Conservation (phyloP, 2,329 filamentous ascomycete genomes). For the Grosmannia clavigera region DNA sequence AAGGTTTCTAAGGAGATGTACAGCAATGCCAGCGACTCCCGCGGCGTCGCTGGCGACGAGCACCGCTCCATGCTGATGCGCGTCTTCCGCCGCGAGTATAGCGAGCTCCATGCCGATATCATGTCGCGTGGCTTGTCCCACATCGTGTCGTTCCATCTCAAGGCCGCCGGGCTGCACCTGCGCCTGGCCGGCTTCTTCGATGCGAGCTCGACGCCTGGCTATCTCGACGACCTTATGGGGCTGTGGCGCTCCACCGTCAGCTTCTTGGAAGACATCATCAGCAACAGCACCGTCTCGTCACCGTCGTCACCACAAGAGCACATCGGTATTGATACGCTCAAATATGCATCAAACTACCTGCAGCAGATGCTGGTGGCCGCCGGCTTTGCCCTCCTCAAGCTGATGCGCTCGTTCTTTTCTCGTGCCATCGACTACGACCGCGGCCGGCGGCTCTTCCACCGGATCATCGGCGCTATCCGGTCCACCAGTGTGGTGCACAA, state of each 20-base stretch:
- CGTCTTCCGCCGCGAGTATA: constrained; percentile 52
- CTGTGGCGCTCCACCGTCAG: constrained; percentile 59
- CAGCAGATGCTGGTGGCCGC: constrained; percentile 79
- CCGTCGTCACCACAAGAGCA: constrained; percentile 30
- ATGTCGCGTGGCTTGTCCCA: constrained; percentile 45
- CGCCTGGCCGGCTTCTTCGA: constrained; percentile 73
- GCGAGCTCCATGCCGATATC: constrained; percentile 49
- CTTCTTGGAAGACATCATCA: constrained; percentile 55
- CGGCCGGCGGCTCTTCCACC: constrained; percentile 56
- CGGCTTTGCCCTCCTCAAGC: constrained; percentile 63
- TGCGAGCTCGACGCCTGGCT: constrained; percentile 57
- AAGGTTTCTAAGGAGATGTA: constrained; percentile 71
- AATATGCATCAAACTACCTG: constrained; percentile 62
- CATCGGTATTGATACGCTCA: constrained; percentile 41
- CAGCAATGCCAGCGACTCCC: constrained; percentile 61
- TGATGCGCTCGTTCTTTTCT: constrained; percentile 66
- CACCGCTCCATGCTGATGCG: constrained; percentile 54
- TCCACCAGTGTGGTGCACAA: constrained; percentile 65
- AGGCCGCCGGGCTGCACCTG: constrained; percentile 62
- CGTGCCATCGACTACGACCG: constrained; percentile 57
- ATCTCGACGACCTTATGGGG: constrained; percentile 62
- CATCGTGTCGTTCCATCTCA: constrained; percentile 53
- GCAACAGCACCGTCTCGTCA: constrained; percentile 32
- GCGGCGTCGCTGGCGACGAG: constrained; percentile 56
- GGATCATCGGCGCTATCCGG: constrained; percentile 57